Conservation (phyloP, 768 basidiomycete genomes). For the Phallus indusiatus region DNA sequence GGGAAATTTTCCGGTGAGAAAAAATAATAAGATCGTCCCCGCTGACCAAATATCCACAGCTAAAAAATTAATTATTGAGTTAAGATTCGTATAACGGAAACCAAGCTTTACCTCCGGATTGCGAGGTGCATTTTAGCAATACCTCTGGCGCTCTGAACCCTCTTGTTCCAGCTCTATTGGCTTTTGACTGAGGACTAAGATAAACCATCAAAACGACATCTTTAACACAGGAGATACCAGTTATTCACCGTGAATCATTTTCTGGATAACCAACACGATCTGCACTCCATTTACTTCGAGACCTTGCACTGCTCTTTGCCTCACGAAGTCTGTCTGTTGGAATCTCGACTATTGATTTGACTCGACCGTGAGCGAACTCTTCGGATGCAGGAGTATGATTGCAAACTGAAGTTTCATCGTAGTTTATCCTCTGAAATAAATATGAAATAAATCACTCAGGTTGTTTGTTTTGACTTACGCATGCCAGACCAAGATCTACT, state of each 20-base stretch:
- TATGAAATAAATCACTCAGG: not conserved
- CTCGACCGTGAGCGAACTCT: slow-evolving; percentile 60
- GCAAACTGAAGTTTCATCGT: slow-evolving; percentile 34
- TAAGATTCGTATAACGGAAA: not conserved
- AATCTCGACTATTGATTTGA: slow-evolving; percentile 33
- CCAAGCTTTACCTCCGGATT: slow-evolving; percentile 69
- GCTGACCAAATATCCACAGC: slow-evolving; percentile 97
- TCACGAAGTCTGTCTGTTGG: slow-evolving; percentile 44
- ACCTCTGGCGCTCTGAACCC: slow-evolving; percentile 98
- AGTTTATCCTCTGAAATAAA: slow-evolving; percentile 4
- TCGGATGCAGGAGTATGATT: slow-evolving; percentile 63
- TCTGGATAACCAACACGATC: slow-evolving; percentile 73
- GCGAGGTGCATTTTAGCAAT: slow-evolving; percentile 85
- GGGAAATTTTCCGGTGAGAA: slow-evolving; percentile 87
- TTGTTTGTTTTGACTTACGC: slow-evolving; percentile 42
- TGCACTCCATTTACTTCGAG: slow-evolving; percentile 34
- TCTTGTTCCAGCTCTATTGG: slow-evolving; percentile 92
- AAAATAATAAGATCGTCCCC: slow-evolving; percentile 87
- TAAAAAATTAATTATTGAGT: slow-evolving; percentile 32
- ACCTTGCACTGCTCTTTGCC: slow-evolving; percentile 35
- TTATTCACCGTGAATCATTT: slow-evolving; percentile 57
- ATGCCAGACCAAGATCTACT: slow-evolving; percentile 93
- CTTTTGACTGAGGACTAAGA: slow-evolving; percentile 69
- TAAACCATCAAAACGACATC: not conserved
- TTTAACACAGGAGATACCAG: not conserved